A percentile compares a stretch with the other conserved stretches of the same genome.
Evolutionary conservation across 305 asterid genomes (phyloP).

Genomic region (Rubia occidens): DNA sequence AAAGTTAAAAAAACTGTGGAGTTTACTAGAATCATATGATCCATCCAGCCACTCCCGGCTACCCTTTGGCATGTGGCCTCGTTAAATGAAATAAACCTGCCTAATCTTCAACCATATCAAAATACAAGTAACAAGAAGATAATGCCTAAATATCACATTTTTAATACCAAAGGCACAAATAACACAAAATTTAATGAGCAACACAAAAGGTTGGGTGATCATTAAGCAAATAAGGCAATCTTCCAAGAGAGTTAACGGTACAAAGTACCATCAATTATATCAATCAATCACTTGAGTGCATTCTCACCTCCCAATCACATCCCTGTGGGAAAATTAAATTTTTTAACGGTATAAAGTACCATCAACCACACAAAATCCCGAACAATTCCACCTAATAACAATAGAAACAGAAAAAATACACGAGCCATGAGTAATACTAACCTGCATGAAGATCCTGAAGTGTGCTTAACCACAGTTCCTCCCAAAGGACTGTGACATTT

Average conservation of each 20-base stretch:
- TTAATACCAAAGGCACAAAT: not conserved
- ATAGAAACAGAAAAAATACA: not conserved
- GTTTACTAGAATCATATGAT: not conserved
- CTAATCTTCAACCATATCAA: not conserved
- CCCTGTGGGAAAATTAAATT: conserved; percentile 5
- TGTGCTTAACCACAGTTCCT: conserved; percentile 97
- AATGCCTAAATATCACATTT: not conserved
- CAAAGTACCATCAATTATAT: not conserved
- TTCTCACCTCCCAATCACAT: not conserved
- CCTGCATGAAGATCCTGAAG: conserved; percentile 99
- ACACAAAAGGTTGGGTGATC: not conserved
- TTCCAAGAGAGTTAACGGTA: not conserved
- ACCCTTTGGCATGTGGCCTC: not conserved
- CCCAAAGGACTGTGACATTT: conserved; percentile 97
- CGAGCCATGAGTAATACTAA: conserved; percentile 14
- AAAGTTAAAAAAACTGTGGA: not conserved
- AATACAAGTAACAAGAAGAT: conserved; percentile 2
- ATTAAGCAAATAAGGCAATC: not conserved
- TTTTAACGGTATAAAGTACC: conserved; percentile 6
- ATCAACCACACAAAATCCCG: conserved; percentile 2
- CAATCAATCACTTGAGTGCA: too few relatives aligned
- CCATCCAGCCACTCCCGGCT: not conserved
- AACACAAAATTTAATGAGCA: conserved; percentile 1
- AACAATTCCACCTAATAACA: not conserved
- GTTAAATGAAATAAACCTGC: not conserved